Conservation (phyloP, 2,329 filamentous ascomycete genomes). For the Lecanicillium sp. region DNA sequence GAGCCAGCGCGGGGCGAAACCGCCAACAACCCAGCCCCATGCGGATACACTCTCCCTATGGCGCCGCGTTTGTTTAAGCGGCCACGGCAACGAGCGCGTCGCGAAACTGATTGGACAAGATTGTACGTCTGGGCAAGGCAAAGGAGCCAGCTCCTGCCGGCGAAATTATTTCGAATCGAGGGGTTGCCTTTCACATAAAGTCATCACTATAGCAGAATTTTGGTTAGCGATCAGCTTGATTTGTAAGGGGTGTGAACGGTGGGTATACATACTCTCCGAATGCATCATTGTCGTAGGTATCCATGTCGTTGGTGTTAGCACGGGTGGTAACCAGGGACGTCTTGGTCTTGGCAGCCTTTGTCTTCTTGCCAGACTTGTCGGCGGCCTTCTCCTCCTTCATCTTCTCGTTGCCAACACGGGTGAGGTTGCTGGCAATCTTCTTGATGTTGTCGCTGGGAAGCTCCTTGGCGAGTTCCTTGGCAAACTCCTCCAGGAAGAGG, state of each 20-base stretch:
- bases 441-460: slow-evolving; percentile 91
- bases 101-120: too few species aligned
- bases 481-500: slow-evolving; percentile 85
- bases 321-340: slow-evolving; percentile 64
- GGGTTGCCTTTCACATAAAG: slow-evolving; percentile 7
- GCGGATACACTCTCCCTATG: too few species aligned
- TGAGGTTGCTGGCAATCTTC: slow-evolving; percentile 82
- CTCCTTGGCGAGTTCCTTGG: slow-evolving; percentile 80
- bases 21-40: too few species aligned
- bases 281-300: slow-evolving; percentile 67
- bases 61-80: too few species aligned
- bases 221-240: not conserved
- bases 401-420: slow-evolving; percentile 93
- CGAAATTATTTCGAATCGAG: not conserved
- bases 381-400: slow-evolving; percentile 96
- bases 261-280: slow-evolving; percentile 69
- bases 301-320: slow-evolving; percentile 59
- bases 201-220: slow-evolving; percentile 6
- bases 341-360: slow-evolving; percentile 95
- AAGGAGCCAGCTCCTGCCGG: slow-evolving; percentile 2
- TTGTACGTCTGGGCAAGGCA: too few species aligned
- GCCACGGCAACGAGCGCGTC: too few species aligned
- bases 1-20: too few species aligned
- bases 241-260: not conserved
- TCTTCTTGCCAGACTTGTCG: slow-evolving; percentile 94